Conservation (phyloP, 768 basidiomycete genomes). For the Pholiota molesta region DNA sequence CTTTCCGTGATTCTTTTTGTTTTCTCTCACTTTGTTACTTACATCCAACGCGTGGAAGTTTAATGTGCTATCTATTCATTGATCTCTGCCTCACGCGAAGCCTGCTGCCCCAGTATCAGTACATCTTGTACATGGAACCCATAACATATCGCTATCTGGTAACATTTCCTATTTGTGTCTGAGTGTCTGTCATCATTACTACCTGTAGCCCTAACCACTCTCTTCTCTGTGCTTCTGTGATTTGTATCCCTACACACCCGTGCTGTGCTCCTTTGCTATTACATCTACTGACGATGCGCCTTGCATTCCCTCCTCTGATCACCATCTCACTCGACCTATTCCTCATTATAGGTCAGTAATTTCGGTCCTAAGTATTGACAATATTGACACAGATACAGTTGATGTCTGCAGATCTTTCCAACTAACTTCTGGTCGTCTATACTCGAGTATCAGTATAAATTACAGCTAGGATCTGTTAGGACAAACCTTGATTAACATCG, state of each 20-base stretch:
- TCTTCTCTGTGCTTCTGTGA: slow-evolving; percentile 9
- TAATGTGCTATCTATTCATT: slow-evolving; percentile 19
- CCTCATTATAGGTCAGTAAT: not conserved
- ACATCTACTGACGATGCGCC: not conserved
- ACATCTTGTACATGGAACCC: not conserved
- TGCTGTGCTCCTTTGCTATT: not conserved
- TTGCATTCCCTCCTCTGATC: not conserved
- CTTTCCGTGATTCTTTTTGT: not conserved
- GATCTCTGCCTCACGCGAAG: slow-evolving; percentile 10
- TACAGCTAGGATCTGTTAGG: too few relatives aligned
- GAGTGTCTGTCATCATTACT: slow-evolving; percentile 9
- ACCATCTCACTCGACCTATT: not conserved
- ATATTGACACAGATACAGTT: too few relatives aligned
- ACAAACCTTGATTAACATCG: too few relatives aligned
- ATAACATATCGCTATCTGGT: slow-evolving; percentile 29
- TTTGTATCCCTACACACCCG: not conserved
- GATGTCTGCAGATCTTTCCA: too few relatives aligned
- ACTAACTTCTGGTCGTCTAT: too few relatives aligned
- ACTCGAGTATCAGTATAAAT: too few relatives aligned
- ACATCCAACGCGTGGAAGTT: slow-evolving; percentile 11
- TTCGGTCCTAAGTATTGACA: too few relatives aligned
- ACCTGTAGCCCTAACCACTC: slow-evolving; percentile 27
- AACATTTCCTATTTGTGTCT: slow-evolving; percentile 18
- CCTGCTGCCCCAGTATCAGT: not conserved
- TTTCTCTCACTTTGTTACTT: slow-evolving; percentile 12